These are phyloP conservation scores for Dictyostelium purpureum DNA, from an alignment of 78 protist species.

Conservation along the genomic window DNA sequence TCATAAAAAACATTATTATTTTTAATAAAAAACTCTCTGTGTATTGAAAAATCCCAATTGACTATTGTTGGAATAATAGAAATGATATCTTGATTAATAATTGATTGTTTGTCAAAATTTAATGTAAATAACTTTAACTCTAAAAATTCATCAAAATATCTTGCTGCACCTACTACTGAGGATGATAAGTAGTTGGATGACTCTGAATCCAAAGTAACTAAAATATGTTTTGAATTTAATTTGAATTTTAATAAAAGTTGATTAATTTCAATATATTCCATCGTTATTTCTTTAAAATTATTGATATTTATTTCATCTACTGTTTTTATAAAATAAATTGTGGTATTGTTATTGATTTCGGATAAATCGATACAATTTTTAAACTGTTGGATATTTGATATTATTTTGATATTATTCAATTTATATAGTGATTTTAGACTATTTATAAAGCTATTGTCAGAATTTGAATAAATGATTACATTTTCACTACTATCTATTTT, in stretches of 20 bases:
- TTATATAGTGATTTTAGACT: neutral
- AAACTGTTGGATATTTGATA: neutral
- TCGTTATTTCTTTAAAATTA: neutral
- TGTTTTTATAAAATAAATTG: neutral
- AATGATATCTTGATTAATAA: neutral
- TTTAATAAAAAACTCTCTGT: neutral
- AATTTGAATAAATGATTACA: neutral
- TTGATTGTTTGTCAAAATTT: neutral
- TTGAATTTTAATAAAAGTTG: neutral
- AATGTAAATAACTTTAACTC: neutral
- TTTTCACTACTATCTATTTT: neutral
- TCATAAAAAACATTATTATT: neutral
- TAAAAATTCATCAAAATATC: neutral
- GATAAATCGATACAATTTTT: neutral
- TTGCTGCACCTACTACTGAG: neutral
- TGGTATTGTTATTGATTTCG: neutral
- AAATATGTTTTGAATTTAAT: neutral
- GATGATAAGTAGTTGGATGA: neutral
- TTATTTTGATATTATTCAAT: neutral
- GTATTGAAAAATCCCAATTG: too few relatives aligned
- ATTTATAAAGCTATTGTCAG: neutral
- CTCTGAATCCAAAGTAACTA: neutral
- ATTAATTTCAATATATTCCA: constrained; percentile 22
- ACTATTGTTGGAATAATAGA: neutral
- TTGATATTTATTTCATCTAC: neutral